These are phyloP conservation scores for Trichoderma sp. DNA, from an alignment of 2,329 filamentous ascomycete species.

Conservation along the genomic window DNA sequence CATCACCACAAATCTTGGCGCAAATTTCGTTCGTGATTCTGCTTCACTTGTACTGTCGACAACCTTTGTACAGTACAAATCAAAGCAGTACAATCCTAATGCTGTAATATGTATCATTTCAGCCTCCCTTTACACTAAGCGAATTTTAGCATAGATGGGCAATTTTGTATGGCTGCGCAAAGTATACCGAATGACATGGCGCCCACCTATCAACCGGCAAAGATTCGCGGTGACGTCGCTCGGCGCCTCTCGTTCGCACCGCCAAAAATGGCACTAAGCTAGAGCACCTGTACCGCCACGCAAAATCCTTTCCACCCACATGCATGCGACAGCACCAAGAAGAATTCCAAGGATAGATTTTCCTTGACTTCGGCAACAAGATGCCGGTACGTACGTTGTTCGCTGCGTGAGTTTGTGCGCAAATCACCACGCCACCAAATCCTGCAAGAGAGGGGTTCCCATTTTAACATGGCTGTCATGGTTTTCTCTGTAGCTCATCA, in stretches of 20 bases:
- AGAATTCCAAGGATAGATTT: neutral
- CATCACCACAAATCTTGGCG: neutral
- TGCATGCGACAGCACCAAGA: constrained; percentile 8
- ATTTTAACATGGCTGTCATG: constrained; percentile 13
- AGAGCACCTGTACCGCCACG: constrained; percentile 7
- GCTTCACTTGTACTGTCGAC: neutral
- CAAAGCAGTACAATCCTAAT: neutral
- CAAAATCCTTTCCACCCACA: constrained; percentile 22
- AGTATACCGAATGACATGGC: neutral
- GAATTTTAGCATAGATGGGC: neutral
- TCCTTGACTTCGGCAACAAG: constrained; percentile 23
- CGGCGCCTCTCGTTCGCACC: constrained; percentile 3
- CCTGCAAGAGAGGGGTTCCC: neutral
- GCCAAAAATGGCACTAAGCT: constrained; percentile 7
- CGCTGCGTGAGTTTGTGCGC: constrained; percentile 3
- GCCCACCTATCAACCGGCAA: neutral
- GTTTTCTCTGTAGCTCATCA: constrained; percentile 58
- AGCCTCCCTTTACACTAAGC: neutral
- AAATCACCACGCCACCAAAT: constrained; percentile 12
- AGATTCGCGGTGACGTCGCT: constrained; percentile 12
- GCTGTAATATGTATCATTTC: neutral
- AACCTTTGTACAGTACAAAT: neutral
- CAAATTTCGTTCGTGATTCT: neutral
- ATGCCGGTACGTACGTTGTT: constrained; percentile 31
- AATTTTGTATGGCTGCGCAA: neutral